Evolutionary conservation across 1,284 basidiomycete genomes (phyloP).

Genomic region (Malassezia brasiliensis): DNA sequence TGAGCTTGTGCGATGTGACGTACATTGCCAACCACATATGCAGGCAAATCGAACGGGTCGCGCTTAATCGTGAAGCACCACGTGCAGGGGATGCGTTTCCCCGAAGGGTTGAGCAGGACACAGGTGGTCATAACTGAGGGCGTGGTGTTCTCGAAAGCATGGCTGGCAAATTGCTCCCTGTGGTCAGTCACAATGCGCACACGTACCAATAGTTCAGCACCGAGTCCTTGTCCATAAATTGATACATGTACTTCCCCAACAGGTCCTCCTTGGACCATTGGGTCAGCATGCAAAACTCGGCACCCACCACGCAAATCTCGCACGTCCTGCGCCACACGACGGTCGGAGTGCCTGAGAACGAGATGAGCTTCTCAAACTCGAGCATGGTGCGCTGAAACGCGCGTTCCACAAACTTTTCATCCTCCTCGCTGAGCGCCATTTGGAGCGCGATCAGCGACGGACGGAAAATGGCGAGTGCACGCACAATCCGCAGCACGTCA

Average conservation of each 20-base stretch:
- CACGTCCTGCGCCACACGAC: slow-evolving; percentile 97
- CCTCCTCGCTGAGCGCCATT: slow-evolving; percentile 43
- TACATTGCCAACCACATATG: slow-evolving; percentile 32
- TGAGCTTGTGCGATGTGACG: slow-evolving; percentile 11
- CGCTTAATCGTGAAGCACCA: slow-evolving; percentile 47
- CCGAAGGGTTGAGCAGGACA: slow-evolving; percentile 34
- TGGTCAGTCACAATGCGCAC: background rate
- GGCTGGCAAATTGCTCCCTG: slow-evolving; percentile 39
- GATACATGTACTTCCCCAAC: slow-evolving; percentile 42
- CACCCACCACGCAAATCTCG: slow-evolving; percentile 89
- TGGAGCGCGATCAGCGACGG: slow-evolving; percentile 91
- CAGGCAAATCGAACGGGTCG: slow-evolving; percentile 45
- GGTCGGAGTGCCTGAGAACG: slow-evolving; percentile 94
- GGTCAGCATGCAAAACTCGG: slow-evolving; percentile 89
- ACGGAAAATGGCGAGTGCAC: slow-evolving; percentile 83
- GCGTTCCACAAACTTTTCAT: slow-evolving; percentile 68
- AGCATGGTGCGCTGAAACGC: slow-evolving; percentile 87
- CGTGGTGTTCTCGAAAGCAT: slow-evolving; percentile 46
- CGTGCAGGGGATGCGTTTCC: slow-evolving; percentile 38
- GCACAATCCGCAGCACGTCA: slow-evolving; percentile 84
- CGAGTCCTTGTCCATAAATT: slow-evolving; percentile 45
- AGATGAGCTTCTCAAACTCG: slow-evolving; percentile 91
- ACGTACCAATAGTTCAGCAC: slow-evolving; percentile 41
- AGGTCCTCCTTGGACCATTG: slow-evolving; percentile 42
- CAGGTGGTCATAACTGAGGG: slow-evolving; percentile 44